phyloP scores from a whole-genome alignment of 495 filamentous ascomycete genomes.

The Polyplosphaeria fusca region DNA sequence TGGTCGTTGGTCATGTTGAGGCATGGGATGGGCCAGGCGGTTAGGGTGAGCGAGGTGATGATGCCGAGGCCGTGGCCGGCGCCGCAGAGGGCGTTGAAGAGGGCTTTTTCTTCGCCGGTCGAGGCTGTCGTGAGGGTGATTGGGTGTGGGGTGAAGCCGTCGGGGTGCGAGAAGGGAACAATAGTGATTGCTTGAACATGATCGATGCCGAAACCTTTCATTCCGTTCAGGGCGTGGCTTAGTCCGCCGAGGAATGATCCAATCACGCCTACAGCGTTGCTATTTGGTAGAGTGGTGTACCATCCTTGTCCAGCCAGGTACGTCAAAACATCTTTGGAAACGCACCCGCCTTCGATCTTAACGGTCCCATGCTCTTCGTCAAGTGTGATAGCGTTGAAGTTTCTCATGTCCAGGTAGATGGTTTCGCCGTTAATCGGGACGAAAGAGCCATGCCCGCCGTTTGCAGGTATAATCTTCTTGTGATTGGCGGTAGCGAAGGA shows the following conservation, averaged over 20 bases:
- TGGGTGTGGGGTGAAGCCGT: not conserved
- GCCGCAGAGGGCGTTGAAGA: conserved; percentile 17
- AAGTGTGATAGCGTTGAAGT: conserved; percentile 5
- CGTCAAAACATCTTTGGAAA: conserved; percentile 7
- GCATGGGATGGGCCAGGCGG: conserved; percentile 5
- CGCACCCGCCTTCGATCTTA: conserved; percentile 5
- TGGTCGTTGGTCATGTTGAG: conserved; percentile 14
- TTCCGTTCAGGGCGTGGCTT: not conserved
- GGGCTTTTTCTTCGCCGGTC: not conserved
- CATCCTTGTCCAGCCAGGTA: conserved; percentile 9
- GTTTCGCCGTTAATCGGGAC: conserved; percentile 16
- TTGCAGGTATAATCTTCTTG: conserved; percentile 11
- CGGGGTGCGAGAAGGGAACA: not conserved
- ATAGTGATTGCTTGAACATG: conserved; percentile 5
- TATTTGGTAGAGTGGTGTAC: conserved; percentile 11
- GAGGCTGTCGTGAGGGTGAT: not conserved
- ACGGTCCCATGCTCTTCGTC: conserved; percentile 9
- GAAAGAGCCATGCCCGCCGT: conserved; percentile 14
- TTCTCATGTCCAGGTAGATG: conserved; percentile 17
- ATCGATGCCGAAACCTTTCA: conserved; percentile 24
- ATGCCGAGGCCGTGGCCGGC: conserved; percentile 23
- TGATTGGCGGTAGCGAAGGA: conserved; percentile 2
- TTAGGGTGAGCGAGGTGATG: conserved; percentile 17
- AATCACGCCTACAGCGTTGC: conserved; percentile 14
- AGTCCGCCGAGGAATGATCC: conserved; percentile 17